phyloP scores from a whole-genome alignment of 176 grass and related monocot genomes.

The Oryza glaberrima region DNA sequence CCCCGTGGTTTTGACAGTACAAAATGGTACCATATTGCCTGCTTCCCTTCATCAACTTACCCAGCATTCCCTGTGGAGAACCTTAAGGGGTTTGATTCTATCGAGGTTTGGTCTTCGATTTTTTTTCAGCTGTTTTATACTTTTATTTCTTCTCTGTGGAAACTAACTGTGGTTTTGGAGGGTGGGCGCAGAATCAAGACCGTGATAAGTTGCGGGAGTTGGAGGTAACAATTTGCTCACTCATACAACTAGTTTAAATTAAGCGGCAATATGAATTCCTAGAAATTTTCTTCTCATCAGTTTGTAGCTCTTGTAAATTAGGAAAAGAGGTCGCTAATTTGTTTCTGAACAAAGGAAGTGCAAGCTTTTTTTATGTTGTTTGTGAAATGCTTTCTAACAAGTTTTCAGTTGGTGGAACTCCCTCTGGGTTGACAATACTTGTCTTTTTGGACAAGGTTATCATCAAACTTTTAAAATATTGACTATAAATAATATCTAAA shows the following conservation, averaged over 20 bases:
- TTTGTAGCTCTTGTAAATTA: neutral
- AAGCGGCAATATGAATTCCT: neutral
- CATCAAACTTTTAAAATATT: too few species aligned
- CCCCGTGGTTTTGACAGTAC: constrained; percentile 59
- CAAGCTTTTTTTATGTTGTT: neutral
- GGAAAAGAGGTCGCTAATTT: neutral
- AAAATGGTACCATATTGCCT: constrained; percentile 69
- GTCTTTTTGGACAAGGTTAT: too few species aligned
- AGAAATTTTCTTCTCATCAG: neutral
- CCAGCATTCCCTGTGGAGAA: constrained; percentile 43
- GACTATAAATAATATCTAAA: too few species aligned
- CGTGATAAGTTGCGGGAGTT: constrained; percentile 30
- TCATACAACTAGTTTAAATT: constrained; percentile 24
- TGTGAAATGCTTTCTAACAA: neutral
- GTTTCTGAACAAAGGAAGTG: constrained; percentile 11
- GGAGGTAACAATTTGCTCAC: constrained; percentile 24
- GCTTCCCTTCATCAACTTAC: constrained; percentile 54
- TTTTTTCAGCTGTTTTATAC: neutral
- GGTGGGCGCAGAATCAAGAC: constrained; percentile 20
- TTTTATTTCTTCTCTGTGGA: neutral
- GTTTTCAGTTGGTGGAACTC: neutral
- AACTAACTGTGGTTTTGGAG: constrained; percentile 17
- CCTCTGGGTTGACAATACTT: too few species aligned
- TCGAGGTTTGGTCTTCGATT: constrained; percentile 48
- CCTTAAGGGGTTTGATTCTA: constrained; percentile 58